These are phyloP conservation scores for Cryptococcus sp. DNA, from an alignment of 1,284 basidiomycete genomes.

Conservation along the genomic window DNA sequence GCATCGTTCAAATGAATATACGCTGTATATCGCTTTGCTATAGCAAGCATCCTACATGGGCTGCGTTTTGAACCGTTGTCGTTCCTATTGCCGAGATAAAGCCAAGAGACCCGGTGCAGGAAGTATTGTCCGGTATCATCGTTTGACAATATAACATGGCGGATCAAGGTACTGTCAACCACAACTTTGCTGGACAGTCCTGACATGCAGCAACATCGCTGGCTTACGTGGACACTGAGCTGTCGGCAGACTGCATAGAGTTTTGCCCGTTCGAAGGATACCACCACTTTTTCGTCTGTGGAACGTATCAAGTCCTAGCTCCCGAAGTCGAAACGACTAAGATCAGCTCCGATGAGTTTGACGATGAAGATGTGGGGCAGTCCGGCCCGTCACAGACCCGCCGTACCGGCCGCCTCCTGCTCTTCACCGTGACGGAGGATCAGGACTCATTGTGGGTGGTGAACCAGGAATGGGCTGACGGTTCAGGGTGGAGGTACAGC, in stretches of 20 bases:
- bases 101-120: too few species aligned
- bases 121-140: too few species aligned
- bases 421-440: slow-evolving; percentile 55
- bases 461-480: background rate
- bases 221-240: slow-evolving; percentile 60
- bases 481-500: slow-evolving; percentile 60
- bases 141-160: too few species aligned
- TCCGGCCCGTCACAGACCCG: slow-evolving; percentile 50
- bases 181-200: too few species aligned
- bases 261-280: slow-evolving; percentile 69
- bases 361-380: slow-evolving; percentile 11
- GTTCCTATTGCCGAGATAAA: too few species aligned
- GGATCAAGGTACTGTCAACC: too few species aligned
- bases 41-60: too few species aligned
- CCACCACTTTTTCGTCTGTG: slow-evolving; percentile 70
- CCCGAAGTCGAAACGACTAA: slow-evolving; percentile 14
- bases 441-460: slow-evolving; percentile 35
- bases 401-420: slow-evolving; percentile 55
- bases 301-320: slow-evolving; percentile 73
- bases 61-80: too few species aligned
- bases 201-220: slow-evolving; percentile 36
- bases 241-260: slow-evolving; percentile 84
- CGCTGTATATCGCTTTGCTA: too few species aligned
- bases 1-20: too few species aligned
- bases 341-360: slow-evolving; percentile 10